Percentiles rank a stretch among this genome's conserved stretches.
Evolutionary conservation across 164 flowering plant genomes (phyloP).

Genomic region (Echeveria elegans): DNA sequence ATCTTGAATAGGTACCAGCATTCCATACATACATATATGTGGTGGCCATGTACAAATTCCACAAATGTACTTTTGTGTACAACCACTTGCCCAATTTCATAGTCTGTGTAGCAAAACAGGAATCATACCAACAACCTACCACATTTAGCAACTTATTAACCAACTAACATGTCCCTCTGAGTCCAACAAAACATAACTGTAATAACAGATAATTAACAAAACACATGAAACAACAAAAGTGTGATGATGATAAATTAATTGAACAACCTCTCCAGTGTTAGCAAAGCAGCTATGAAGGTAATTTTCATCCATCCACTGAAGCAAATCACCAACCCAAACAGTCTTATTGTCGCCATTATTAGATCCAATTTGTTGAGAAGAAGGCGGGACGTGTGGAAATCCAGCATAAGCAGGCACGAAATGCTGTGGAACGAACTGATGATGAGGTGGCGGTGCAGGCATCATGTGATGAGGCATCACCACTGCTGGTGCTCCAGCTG

Average conservation of each 20-base stretch:
- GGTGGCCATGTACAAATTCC: not conserved
- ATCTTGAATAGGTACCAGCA: too few relatives aligned
- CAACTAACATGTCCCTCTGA: not conserved
- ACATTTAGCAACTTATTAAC: not conserved
- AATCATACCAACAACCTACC: too few relatives aligned
- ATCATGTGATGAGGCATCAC: slow-evolving; percentile 8
- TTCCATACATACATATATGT: not conserved
- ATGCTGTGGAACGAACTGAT: slow-evolving; percentile 2
- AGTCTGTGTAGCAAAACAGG: not conserved
- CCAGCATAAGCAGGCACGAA: not conserved
- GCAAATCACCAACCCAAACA: slow-evolving; percentile 10
- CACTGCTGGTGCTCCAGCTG: slow-evolving; percentile 3
- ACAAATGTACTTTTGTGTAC: not conserved
- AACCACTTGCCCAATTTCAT: not conserved
- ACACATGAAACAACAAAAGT: not conserved
- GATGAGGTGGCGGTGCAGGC: slow-evolving; percentile 2
- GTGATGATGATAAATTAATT: not conserved
- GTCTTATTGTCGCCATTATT: slow-evolving; percentile 9
- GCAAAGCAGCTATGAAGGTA: slow-evolving; percentile 8
- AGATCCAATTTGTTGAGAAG: not conserved
- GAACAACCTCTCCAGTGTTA: slow-evolving; percentile 8
- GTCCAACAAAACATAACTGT: too few relatives aligned
- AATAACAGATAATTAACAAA: too few relatives aligned
- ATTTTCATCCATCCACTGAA: slow-evolving; percentile 9
- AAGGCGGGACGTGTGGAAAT: not conserved